Percentiles rank a stretch among this genome's conserved stretches.
Evolutionary conservation across 768 basidiomycete genomes (phyloP).

Genomic region (Multifurca ochricompacta): DNA sequence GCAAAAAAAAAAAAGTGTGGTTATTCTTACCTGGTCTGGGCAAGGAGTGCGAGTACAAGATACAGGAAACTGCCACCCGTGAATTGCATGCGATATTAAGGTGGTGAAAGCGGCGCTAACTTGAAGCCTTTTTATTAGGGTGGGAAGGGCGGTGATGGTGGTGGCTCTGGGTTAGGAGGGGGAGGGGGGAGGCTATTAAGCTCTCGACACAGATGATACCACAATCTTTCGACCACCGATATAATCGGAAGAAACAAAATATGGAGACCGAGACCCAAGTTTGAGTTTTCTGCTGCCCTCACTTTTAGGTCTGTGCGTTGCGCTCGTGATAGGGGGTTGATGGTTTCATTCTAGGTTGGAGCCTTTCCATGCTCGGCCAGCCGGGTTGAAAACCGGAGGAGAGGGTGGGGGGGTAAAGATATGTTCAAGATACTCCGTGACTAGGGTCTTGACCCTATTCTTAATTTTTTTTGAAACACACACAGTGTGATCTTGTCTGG

Average conservation of each 20-base stretch:
- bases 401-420: neutral
- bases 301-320: conserved; percentile 3
- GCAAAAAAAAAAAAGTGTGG: neutral
- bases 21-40: conserved; percentile 1
- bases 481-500: no score
- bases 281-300: conserved; percentile 1
- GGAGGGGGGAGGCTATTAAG: neutral
- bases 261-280: neutral
- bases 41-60: neutral
- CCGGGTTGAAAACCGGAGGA: neutral
- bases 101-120: no score
- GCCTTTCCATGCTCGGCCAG: neutral
- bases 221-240: no score
- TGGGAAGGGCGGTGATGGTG: neutral
- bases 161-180: neutral
- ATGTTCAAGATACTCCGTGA: no score
- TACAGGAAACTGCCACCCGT: neutral
- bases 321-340: neutral
- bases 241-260: neutral
- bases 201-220: neutral
- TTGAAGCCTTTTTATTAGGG: no score
- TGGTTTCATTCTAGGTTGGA: neutral
- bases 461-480: neutral
- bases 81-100: conserved; percentile 6
- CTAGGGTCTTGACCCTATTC: neutral